phyloP scores from a whole-genome alignment of 805 yeast genomes.

The Candida germanica region DNA sequence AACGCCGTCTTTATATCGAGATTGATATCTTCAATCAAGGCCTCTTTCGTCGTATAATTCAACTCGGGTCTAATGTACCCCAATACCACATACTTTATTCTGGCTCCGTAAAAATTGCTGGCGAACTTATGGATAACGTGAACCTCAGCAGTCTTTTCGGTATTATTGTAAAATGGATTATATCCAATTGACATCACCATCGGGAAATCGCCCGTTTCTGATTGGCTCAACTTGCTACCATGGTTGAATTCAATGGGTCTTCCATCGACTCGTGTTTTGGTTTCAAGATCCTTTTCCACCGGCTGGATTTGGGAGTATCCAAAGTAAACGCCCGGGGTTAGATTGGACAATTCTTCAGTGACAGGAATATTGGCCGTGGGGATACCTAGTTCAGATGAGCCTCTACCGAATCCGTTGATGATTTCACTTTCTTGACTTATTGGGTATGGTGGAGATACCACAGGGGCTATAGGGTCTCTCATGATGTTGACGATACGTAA shows the following conservation, averaged over 20 bases:
- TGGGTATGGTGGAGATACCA: conserved; percentile 52
- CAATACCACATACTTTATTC: conserved; percentile 61
- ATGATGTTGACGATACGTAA: too few species aligned
- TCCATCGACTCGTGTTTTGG: conserved; percentile 21
- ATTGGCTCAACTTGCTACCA: conserved; percentile 49
- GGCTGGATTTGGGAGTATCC: conserved; percentile 59
- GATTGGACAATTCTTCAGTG: conserved; percentile 38
- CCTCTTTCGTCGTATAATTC: conserved; percentile 80
- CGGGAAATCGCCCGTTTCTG: conserved; percentile 55
- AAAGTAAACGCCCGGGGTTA: conserved; percentile 82
- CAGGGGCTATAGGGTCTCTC: conserved; percentile 15
- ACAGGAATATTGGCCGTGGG: conserved; percentile 93
- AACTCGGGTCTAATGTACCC: conserved; percentile 93
- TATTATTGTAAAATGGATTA: conserved; percentile 87
- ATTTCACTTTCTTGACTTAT: conserved; percentile 45
- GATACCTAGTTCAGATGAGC: conserved; percentile 87
- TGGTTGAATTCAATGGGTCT: conserved; percentile 48
- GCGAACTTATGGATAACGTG: conserved; percentile 77
- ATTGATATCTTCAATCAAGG: conserved; percentile 78
- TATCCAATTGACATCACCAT: conserved; percentile 96
- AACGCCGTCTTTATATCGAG: conserved; percentile 71
- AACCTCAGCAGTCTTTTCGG: conserved; percentile 78
- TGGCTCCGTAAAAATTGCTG: conserved; percentile 78
- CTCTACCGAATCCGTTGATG: conserved; percentile 90
- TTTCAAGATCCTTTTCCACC: conserved; percentile 12